Evolutionary conservation across 768 basidiomycete species (phyloP).

Genomic region (Boletus fagicola): DNA sequence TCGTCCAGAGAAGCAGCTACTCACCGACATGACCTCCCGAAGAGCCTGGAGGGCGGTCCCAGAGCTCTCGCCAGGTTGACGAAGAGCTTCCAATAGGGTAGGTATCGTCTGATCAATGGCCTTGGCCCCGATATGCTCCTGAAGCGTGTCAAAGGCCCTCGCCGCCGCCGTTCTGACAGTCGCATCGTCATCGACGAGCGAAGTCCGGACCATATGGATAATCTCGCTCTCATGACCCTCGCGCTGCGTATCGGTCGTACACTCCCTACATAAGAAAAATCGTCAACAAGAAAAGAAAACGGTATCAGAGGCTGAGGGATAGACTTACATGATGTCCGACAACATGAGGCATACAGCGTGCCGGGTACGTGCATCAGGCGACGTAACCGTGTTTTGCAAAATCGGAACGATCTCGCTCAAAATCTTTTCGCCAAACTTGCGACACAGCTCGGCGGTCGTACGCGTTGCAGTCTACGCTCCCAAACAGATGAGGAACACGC

Average conservation of each 20-base stretch:
- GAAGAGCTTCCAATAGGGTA: slow-evolving; percentile 87
- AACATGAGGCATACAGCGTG: slow-evolving; percentile 89
- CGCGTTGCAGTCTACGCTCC: slow-evolving; percentile 67
- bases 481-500: background rate
- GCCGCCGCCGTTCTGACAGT: slow-evolving; percentile 89
- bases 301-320: background rate
- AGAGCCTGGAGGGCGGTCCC: slow-evolving; percentile 93
- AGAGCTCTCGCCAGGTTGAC: slow-evolving; percentile 90
- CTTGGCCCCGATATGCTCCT: slow-evolving; percentile 84
- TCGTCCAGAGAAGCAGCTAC: slow-evolving; percentile 19
- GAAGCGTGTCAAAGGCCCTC: slow-evolving; percentile 85
- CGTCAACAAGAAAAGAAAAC: slow-evolving; percentile 1
- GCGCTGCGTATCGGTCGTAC: slow-evolving; percentile 76
- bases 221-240: slow-evolving; percentile 90
- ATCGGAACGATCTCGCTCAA: slow-evolving; percentile 81
- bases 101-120: slow-evolving; percentile 98
- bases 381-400: slow-evolving; percentile 63
- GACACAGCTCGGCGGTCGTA: slow-evolving; percentile 84
- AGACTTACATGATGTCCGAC: slow-evolving; percentile 79
- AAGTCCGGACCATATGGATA: slow-evolving; percentile 76
- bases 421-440: slow-evolving; percentile 93
- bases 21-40: slow-evolving; percentile 89
- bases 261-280: slow-evolving; percentile 66
- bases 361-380: slow-evolving; percentile 60
- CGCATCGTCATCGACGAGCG: slow-evolving; percentile 85